These are phyloP conservation scores for Croton setiger DNA, from an alignment of 441 rosid genomes.

Conservation along the genomic window DNA sequence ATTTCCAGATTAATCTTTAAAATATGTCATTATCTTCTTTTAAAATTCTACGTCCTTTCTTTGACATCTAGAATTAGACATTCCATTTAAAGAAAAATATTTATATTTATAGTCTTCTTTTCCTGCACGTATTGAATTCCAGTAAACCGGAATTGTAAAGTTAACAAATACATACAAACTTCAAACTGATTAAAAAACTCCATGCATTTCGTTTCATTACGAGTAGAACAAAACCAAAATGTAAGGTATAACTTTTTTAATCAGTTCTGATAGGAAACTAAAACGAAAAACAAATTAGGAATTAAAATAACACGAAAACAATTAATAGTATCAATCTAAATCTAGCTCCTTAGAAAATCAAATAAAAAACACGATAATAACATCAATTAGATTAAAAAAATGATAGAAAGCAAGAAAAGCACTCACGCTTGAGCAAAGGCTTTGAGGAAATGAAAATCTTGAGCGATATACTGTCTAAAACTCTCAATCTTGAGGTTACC, in stretches of 20 bases:
- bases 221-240: not conserved
- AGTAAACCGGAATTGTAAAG: not conserved
- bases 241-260: not conserved
- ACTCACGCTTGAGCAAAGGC: constrained; percentile 88
- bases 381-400: not conserved
- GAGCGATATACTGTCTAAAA: constrained; percentile 81
- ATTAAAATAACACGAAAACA: not conserved
- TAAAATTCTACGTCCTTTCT: not conserved
- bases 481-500: constrained; percentile 71
- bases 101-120: not conserved
- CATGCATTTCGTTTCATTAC: not conserved
- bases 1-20: not conserved
- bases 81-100: not conserved
- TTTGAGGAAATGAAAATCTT: constrained; percentile 79
- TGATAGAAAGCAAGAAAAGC: constrained; percentile 1
- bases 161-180: not conserved
- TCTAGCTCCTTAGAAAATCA: not conserved
- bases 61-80: not conserved
- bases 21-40: not conserved
- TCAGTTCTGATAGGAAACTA: not conserved
- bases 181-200: not conserved
- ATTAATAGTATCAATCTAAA: not conserved
- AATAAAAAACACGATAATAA: not conserved
- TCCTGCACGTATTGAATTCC: not conserved
- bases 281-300: not conserved